phyloP scores from a whole-genome alignment of 2,329 filamentous ascomycete genomes.

The Paradendryphiella salina region DNA sequence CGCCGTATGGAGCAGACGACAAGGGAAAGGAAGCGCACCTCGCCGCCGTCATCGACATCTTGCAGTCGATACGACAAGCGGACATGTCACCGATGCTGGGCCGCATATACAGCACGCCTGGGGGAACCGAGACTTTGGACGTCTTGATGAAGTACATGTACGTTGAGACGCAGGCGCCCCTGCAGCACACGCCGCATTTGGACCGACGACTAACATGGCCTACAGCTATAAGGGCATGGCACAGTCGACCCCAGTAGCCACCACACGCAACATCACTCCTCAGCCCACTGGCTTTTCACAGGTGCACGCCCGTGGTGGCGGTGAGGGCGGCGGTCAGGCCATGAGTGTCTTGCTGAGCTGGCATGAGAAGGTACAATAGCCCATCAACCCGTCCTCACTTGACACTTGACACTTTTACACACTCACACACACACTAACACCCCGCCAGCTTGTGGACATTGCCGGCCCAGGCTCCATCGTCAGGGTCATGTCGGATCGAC shows the following conservation, averaged over 20 bases:
- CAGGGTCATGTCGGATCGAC: slow-evolving; percentile 93
- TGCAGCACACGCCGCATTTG: slow-evolving; percentile 8
- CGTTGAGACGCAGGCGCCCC: slow-evolving; percentile 42
- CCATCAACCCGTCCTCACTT: not conserved
- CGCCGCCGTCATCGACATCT: slow-evolving; percentile 84
- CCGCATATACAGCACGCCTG: slow-evolving; percentile 75
- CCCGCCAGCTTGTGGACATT: slow-evolving; percentile 74
- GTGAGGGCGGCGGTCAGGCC: slow-evolving; percentile 74
- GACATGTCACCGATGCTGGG: slow-evolving; percentile 91
- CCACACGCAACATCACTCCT: slow-evolving; percentile 60
- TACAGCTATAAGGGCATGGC: slow-evolving; percentile 87
- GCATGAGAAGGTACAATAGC: slow-evolving; percentile 77
- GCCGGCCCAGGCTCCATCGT: slow-evolving; percentile 87
- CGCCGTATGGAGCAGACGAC: slow-evolving; percentile 67
- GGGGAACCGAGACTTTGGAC: slow-evolving; percentile 83
- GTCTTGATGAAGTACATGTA: slow-evolving; percentile 98
- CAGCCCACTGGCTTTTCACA: slow-evolving; percentile 90
- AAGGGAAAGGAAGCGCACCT: slow-evolving; percentile 74
- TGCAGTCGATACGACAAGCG: slow-evolving; percentile 93
- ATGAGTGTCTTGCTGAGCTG: slow-evolving; percentile 98
- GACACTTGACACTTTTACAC: slow-evolving; percentile 1
- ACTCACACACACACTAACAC: slow-evolving; percentile 22
- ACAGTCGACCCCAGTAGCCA: slow-evolving; percentile 39
- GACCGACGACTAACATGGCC: slow-evolving; percentile 10
- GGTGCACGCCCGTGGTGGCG: slow-evolving; percentile 62